Evolutionary conservation across 2,329 filamentous ascomycete species (phyloP), one percentile per base, ranked within the genome.

Genomic region (Aspergillus quadrilineatus): DNA sequence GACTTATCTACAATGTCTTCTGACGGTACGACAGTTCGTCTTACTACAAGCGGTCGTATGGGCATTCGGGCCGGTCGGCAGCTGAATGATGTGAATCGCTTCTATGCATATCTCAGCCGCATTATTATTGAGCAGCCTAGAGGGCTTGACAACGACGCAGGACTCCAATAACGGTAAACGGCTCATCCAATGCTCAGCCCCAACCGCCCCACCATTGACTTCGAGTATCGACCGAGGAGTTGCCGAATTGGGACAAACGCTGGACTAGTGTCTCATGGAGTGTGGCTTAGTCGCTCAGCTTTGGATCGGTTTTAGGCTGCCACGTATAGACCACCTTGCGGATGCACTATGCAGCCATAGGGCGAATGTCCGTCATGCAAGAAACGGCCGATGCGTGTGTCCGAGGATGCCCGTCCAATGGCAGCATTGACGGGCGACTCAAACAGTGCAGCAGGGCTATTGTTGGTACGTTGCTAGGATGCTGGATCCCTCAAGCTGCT

Each of bases 241-340:
- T 53, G 52, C 55, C 29, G 1, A 8, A 49, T 8, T 4, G 4
- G 44, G 49, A 32, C 17, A 48, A 32, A 32, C 17, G n/a, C 32
- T 9, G 32, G 15, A 22, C 30, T 53, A 57, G 49, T 9, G 39
- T 36, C 30, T 53, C 36, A 48, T 32, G 28, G 17, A 44, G 55
- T 57, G 55, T 57, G 55, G 55, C 55, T 57, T n/a, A 41, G 29
- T 49, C 32, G 41, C n/a, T 56, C 47, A 51, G 54, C 37, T 51
- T 46, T 22, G 22, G 22, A 22, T 22, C 22, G 22, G 22, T 22
- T n/a, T 22, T 50, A 45, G 32, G 53, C 53, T 45, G 47, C 47
- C 46, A 52, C 50, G 30, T 52, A 52, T 22, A 12, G 14, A 6
- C 6, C 2, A 29, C 9, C 28, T n/a, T 44, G 9, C 10, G 3